Base-by-base conservation (phyloP, 441 rosid genomes). In the Macaranga tanarius region DNA sequence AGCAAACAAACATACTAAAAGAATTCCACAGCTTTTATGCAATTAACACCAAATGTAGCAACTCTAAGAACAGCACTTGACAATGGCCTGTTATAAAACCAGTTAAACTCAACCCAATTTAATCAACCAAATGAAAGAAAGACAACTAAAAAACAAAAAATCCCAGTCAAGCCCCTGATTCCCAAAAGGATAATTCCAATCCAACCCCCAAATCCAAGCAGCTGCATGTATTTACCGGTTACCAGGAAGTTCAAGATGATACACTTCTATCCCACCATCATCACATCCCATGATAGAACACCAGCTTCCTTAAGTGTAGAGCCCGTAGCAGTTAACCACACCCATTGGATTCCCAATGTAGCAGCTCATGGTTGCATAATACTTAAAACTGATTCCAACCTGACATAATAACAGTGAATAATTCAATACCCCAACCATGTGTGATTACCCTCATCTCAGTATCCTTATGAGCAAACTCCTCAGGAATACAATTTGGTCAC, bases 231-330 rank as follows among this genome's bases (percentile, higher is more conserved):
- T 52, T 31, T 65, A 44, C 40, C 65, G 42, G 52, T 65, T 67
- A 75, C 55, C 80, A 55, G 58, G 25, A 73, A 69, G 56, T 67
- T 64, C 74, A 62, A 59, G 45, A 69, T 42, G 6, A 59, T 19
- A 59, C 54, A 28, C 6, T 11, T 50, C 70, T 71, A 58, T 67
- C 10, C 70, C 75, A 74, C 34, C 69, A 65, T 42, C 60, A 58
- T 42, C 61, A 61, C 62, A 51, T 28, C 75, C 59, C 74, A 52
- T 67, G 38, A 56, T 44, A 34, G 38, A 67, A 20, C 16, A 52
- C 72, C 62, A 70, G 63, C 62, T 63, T 63, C 74, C 45, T 59
- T 12, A 45, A 71, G 72, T 17, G 38, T 12, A 73, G 19, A 28
- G 50, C 31, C 76, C 7, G 50, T 66, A 60, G 68, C 67, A 67